These are phyloP conservation scores for Termitomyces bulborhizus DNA, from an alignment of 768 basidiomycete genomes.

Conservation along the genomic window DNA sequence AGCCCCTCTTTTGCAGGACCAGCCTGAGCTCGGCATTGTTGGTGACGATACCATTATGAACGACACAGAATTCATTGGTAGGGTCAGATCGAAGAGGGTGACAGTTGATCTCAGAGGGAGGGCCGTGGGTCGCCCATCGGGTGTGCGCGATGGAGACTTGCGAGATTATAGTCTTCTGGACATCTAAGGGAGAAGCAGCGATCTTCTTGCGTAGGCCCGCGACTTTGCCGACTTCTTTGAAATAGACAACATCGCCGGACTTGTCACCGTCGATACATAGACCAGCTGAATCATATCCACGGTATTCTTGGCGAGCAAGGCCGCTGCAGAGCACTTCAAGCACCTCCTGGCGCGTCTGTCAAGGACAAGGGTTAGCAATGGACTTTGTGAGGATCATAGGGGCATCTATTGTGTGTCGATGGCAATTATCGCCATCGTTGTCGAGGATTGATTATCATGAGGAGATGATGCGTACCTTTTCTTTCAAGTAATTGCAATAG, in stretches of 20 bases:
- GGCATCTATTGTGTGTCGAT: background rate
- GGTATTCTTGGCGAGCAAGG: slow-evolving; percentile 93
- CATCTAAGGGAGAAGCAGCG: slow-evolving; percentile 61
- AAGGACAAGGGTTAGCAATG: slow-evolving; percentile 10
- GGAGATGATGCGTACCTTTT: slow-evolving; percentile 61
- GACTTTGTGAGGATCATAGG: background rate
- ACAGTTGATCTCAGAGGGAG: slow-evolving; percentile 84
- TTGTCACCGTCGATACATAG: slow-evolving; percentile 90
- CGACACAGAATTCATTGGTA: slow-evolving; percentile 79
- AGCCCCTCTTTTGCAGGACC: slow-evolving; percentile 94
- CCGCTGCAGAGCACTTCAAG: slow-evolving; percentile 89
- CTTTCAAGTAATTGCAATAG: slow-evolving; percentile 91
- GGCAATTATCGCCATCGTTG: background rate
- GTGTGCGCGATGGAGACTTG: slow-evolving; percentile 99
- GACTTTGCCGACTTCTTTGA: slow-evolving; percentile 99
- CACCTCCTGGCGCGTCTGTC: slow-evolving; percentile 81
- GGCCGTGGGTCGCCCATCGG: slow-evolving; percentile 98
- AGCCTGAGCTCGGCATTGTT: slow-evolving; percentile 84
- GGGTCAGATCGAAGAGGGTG: slow-evolving; percentile 89
- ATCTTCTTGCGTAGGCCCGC: slow-evolving; percentile 88
- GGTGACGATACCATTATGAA: slow-evolving; percentile 99
- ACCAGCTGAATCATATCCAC: slow-evolving; percentile 96
- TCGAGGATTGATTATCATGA: background rate
- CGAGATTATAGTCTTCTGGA: slow-evolving; percentile 68
- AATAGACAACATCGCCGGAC: slow-evolving; percentile 67